phyloP scores from a whole-genome alignment of 1,284 basidiomycete genomes.

The Tausonia pullulans region DNA sequence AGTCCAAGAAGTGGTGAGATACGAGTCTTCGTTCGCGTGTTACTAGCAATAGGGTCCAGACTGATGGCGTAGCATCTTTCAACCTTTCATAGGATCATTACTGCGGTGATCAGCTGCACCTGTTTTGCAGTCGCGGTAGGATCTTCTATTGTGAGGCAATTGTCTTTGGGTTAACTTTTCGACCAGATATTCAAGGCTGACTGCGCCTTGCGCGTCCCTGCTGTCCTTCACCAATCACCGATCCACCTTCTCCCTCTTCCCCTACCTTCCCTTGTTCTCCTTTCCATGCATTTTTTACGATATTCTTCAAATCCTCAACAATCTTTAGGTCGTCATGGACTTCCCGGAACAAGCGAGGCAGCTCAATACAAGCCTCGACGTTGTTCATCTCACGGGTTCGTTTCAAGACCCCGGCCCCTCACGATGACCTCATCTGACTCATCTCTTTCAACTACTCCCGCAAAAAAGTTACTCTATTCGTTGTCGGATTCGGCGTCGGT shows the following conservation, averaged over 20 bases:
- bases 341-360: not conserved
- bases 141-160: not conserved
- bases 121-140: conserved; percentile 16
- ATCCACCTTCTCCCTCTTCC: too few relatives aligned
- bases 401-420: not conserved
- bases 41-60: not conserved
- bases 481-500: conserved; percentile 15
- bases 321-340: conserved; percentile 5
- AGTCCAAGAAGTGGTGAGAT: not conserved
- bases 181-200: too few relatives aligned
- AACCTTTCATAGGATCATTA: not conserved
- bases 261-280: too few relatives aligned
- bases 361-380: not conserved
- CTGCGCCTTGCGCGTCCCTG: too few relatives aligned
- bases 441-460: not conserved
- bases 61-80: not conserved
- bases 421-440: not conserved
- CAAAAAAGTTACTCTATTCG: not conserved
- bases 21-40: not conserved
- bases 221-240: too few relatives aligned
- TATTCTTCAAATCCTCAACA: too few relatives aligned
- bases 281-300: not conserved
- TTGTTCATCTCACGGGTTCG: conserved; percentile 7
- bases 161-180: too few relatives aligned
- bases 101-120: not conserved